Evolutionary conservation across 1,284 basidiomycete genomes (phyloP).

Genomic region (Spongispora temasekensis): DNA sequence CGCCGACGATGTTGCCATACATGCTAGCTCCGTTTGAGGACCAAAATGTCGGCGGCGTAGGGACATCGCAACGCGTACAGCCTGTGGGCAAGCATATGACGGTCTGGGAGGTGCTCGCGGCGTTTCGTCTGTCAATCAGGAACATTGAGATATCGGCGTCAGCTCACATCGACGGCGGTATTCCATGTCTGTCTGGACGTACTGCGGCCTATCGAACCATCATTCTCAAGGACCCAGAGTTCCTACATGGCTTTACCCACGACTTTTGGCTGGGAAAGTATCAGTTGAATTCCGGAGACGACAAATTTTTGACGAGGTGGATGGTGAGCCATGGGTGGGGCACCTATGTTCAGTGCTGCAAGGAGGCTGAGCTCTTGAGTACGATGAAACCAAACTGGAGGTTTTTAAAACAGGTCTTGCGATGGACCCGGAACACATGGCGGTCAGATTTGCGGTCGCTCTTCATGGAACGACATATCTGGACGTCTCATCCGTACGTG

Average conservation of each 20-base stretch:
- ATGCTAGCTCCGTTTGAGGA: slow-evolving; percentile 92
- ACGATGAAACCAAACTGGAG: slow-evolving; percentile 97
- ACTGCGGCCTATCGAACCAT: slow-evolving; percentile 92
- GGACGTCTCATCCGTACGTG: slow-evolving; percentile 88
- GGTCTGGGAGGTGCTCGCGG: slow-evolving; percentile 91
- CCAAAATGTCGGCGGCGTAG: slow-evolving; percentile 89
- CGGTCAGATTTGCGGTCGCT: slow-evolving; percentile 84
- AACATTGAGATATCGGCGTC: slow-evolving; percentile 90
- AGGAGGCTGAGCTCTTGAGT: slow-evolving; percentile 85
- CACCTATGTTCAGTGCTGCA: slow-evolving; percentile 90
- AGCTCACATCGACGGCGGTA: slow-evolving; percentile 89
- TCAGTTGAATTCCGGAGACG: slow-evolving; percentile 89
- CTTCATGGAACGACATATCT: slow-evolving; percentile 86
- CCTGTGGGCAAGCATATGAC: slow-evolving; percentile 56
- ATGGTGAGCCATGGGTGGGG: slow-evolving; percentile 94
- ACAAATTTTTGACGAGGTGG: slow-evolving; percentile 95
- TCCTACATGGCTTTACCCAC: slow-evolving; percentile 89
- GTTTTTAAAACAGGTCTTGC: slow-evolving; percentile 88
- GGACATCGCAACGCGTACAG: slow-evolving; percentile 87
- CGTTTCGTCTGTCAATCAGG: slow-evolving; percentile 87
- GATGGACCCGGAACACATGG: slow-evolving; percentile 95
- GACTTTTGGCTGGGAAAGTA: slow-evolving; percentile 93
- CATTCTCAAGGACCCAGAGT: slow-evolving; percentile 92
- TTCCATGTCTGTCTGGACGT: slow-evolving; percentile 88
- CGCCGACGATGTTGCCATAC: slow-evolving; percentile 81